A percentile compares a stretch with the other conserved stretches of the same genome.
Conservation (phyloP, 2,329 filamentous ascomycete genomes). For the Epichloe festucae region DNA sequence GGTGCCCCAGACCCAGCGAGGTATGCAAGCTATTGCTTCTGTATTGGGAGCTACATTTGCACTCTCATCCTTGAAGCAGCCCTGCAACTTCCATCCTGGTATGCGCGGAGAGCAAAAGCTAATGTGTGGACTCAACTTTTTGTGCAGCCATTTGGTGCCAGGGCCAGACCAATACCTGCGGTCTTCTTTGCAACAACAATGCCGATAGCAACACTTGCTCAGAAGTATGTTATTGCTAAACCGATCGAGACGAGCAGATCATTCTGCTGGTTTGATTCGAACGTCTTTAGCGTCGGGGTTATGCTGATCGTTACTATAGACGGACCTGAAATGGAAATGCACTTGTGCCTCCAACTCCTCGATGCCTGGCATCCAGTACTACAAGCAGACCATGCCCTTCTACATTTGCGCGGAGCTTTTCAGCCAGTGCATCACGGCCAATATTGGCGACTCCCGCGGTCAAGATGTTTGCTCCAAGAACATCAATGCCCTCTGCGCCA, state of each 20-base stretch:
- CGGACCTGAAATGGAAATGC: conserved; percentile 35
- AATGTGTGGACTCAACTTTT: conserved; percentile 1
- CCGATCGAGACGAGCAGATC: not conserved
- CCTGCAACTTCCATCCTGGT: not conserved
- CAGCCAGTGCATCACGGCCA: conserved; percentile 31
- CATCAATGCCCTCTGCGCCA: conserved; percentile 35
- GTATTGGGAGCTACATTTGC: not conserved
- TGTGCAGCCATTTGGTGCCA: conserved; percentile 36
- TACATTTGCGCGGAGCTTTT: conserved; percentile 40
- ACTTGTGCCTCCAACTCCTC: conserved; percentile 34
- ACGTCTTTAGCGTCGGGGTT: not conserved
- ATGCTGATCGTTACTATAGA: conserved; percentile 4
- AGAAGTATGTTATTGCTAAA: conserved; percentile 24
- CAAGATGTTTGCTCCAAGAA: conserved; percentile 36
- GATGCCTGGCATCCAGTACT: conserved; percentile 39
- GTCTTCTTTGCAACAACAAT: conserved; percentile 29
- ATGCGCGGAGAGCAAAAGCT: not conserved
- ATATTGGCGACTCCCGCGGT: conserved; percentile 26
- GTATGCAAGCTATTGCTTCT: conserved; percentile 20
- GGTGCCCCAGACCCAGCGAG: conserved; percentile 21
- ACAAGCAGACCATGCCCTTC: conserved; percentile 37
- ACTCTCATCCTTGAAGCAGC: not conserved
- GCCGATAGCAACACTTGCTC: conserved; percentile 31
- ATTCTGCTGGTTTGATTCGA: not conserved
- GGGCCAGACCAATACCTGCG: conserved; percentile 37